These are phyloP conservation scores for Paraleonurus japonicus DNA, from an alignment of 257 asterid genomes.

Conservation along the genomic window DNA sequence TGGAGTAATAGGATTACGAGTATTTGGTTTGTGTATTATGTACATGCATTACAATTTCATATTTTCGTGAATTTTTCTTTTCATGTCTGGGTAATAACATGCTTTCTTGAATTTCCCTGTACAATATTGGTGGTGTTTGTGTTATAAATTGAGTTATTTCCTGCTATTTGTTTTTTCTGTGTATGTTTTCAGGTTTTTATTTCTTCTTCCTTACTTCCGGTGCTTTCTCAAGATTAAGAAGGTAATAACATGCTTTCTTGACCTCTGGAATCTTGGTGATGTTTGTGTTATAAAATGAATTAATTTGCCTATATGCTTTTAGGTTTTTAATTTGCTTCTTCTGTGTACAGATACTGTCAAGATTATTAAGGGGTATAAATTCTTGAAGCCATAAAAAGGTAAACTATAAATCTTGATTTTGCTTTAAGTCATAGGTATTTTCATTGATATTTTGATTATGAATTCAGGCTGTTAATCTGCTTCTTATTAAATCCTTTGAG, in stretches of 20 bases:
- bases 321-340: conserved; percentile 11
- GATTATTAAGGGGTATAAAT: conserved; percentile 3
- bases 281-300: background rate
- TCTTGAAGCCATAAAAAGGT: conserved; percentile 14
- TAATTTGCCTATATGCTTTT: background rate
- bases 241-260: background rate
- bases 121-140: background rate
- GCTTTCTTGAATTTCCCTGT: conserved; percentile 8
- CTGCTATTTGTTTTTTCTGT: background rate
- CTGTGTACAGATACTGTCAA: background rate
- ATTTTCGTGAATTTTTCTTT: background rate
- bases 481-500: conserved; percentile 6
- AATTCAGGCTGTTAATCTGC: conserved; percentile 15
- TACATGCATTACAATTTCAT: conserved; percentile 26
- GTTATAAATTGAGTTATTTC: background rate
- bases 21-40: conserved; percentile 2
- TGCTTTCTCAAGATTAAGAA: background rate
- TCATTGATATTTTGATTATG: background rate
- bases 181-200: background rate
- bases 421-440: background rate
- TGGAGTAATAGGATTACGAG: background rate
- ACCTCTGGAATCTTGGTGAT: background rate
- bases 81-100: background rate
- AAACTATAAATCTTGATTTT: background rate
- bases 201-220: background rate